phyloP scores from a whole-genome alignment of 805 yeast genomes.

The Candida maltosa region DNA sequence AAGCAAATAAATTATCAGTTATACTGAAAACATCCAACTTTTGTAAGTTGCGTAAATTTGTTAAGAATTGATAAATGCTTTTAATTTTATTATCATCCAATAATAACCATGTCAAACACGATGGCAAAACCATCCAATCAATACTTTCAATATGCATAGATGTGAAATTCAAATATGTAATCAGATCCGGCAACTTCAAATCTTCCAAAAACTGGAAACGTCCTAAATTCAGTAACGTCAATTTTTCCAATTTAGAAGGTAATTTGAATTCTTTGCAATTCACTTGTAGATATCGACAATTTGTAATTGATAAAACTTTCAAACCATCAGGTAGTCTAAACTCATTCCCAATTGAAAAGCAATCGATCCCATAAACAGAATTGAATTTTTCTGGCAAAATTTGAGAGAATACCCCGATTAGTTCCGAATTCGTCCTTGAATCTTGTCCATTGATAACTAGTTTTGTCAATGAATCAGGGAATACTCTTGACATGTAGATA shows the following conservation, averaged over 20 bases:
- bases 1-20: constrained; percentile 2
- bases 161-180: constrained; percentile 2
- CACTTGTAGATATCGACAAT: constrained; percentile 3
- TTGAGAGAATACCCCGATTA: constrained; percentile 1
- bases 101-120: neutral
- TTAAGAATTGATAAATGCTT: neutral
- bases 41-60: constrained; percentile 2
- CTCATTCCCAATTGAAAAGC: constrained; percentile 3
- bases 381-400: constrained; percentile 4
- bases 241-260: neutral
- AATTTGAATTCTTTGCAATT: constrained; percentile 1
- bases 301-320: constrained; percentile 2
- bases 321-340: constrained; percentile 2
- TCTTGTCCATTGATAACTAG: no score
- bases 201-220: constrained; percentile 2
- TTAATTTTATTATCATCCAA: constrained; percentile 5
- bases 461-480: no score
- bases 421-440: no score
- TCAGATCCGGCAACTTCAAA: constrained; percentile 1
- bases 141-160: constrained; percentile 4
- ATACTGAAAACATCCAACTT: neutral
- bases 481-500: no score
- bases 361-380: constrained; percentile 1
- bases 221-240: constrained; percentile 3
- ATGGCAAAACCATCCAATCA: constrained; percentile 2